Percentiles rank a stretch among this genome's conserved stretches.
Evolutionary conservation across 2,329 filamentous ascomycete species (phyloP).

Genomic region (Aspergillus piperis): DNA sequence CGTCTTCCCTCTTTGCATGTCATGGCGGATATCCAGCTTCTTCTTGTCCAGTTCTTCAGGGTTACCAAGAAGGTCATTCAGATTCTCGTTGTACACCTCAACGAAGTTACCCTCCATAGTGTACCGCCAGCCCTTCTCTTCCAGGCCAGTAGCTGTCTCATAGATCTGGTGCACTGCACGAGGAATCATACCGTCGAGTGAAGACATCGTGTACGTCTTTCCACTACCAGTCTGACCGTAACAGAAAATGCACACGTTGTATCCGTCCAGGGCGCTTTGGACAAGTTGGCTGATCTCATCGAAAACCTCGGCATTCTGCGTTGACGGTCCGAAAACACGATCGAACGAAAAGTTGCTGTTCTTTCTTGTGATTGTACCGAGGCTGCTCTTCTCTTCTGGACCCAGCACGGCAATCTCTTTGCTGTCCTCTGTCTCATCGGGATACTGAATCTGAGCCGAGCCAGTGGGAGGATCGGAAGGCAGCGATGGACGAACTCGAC

Average conservation of each 20-base stretch:
- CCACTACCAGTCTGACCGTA: constrained; percentile 97
- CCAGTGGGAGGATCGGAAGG: constrained; percentile 59
- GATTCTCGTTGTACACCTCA: constrained; percentile 97
- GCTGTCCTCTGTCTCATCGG: constrained; percentile 76
- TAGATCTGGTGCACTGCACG: constrained; percentile 93
- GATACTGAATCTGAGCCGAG: constrained; percentile 74
- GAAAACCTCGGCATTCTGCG: constrained; percentile 84
- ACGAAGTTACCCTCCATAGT: constrained; percentile 93
- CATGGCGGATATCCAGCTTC: constrained; percentile 87
- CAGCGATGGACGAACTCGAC: constrained; percentile 79
- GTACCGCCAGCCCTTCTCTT: constrained; percentile 92
- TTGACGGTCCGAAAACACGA: constrained; percentile 78
- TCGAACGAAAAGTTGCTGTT: constrained; percentile 89
- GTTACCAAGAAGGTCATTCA: constrained; percentile 82
- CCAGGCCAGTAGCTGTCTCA: constrained; percentile 76
- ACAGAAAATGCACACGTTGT: constrained; percentile 98
- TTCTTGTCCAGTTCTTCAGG: constrained; percentile 73
- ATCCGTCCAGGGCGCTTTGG: constrained; percentile 92
- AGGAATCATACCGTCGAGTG: constrained; percentile 89
- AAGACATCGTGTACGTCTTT: constrained; percentile 96
- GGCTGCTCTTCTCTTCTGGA: constrained; percentile 77
- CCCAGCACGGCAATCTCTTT: constrained; percentile 84
- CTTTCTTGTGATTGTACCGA: constrained; percentile 74
- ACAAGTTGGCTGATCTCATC: constrained; percentile 96
- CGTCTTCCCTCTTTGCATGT: constrained; percentile 78